Evolutionary conservation across 2,329 filamentous ascomycete species (phyloP).

Genomic region (Aspergillus fumigatiaffinis): DNA sequence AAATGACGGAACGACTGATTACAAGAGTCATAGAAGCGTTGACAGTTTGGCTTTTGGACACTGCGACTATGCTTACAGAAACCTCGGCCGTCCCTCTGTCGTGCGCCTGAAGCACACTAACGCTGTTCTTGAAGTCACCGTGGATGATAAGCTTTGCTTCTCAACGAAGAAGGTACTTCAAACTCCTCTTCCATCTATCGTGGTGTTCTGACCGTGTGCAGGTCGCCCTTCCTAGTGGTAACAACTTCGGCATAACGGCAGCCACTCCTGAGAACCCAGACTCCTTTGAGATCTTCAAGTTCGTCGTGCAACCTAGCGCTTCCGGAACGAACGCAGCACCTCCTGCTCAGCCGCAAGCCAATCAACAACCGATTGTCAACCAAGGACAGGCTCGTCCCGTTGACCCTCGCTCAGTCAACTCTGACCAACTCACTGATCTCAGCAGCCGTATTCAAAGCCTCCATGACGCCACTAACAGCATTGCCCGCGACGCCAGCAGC

Average conservation of each 20-base stretch:
- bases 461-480: conserved; percentile 55
- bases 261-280: conserved; percentile 88
- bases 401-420: conserved; percentile 40
- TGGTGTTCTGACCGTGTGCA: conserved; percentile 29
- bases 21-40: conserved; percentile 68
- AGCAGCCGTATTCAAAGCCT: conserved; percentile 72
- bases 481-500: conserved; percentile 51
- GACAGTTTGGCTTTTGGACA: conserved; percentile 89
- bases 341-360: conserved; percentile 12
- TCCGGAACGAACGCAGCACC: conserved; percentile 14
- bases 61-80: conserved; percentile 86
- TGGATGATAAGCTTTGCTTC: conserved; percentile 82
- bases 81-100: conserved; percentile 78
- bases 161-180: conserved; percentile 60
- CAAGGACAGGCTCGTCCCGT: conserved; percentile 22
- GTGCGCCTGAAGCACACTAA: conserved; percentile 68
- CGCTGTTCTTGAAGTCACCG: conserved; percentile 67
- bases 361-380: conserved; percentile 20
- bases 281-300: conserved; percentile 89
- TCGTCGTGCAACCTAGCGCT: conserved; percentile 61
- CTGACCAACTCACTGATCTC: conserved; percentile 71
- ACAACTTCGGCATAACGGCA: conserved; percentile 82
- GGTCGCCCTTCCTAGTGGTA: conserved; percentile 72
- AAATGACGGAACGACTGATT: conserved; percentile 84
- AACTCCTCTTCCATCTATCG: background rate